Conservation (phyloP, 176 grass and related monocot genomes). For the Calamus simplicifolius region DNA sequence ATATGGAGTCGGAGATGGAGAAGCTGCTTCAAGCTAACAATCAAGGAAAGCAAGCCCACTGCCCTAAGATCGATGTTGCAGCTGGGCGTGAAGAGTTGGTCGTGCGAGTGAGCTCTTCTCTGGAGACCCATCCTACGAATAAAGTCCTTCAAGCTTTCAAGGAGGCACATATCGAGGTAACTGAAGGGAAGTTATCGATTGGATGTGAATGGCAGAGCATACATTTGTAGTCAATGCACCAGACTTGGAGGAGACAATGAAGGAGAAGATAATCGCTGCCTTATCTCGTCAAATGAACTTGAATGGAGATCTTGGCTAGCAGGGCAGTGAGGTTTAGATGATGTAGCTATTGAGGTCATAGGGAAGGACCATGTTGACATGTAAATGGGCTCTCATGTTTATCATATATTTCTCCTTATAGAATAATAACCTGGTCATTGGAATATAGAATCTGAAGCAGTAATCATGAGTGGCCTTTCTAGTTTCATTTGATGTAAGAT, state of each 20-base stretch:
- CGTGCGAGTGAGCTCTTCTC: constrained; percentile 66
- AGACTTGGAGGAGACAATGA: constrained; percentile 35
- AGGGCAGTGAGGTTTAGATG: too few species aligned
- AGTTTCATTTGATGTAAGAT: too few species aligned
- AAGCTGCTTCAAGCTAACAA: constrained; percentile 33
- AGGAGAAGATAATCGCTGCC: too few species aligned
- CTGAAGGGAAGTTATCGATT: constrained; percentile 56
- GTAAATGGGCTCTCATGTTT: too few species aligned
- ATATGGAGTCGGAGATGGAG: constrained; percentile 78
- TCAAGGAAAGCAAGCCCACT: constrained; percentile 21
- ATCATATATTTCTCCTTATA: too few species aligned
- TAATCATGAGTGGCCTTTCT: too few species aligned
- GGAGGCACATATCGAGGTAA: constrained; percentile 52
- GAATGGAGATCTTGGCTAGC: too few species aligned
- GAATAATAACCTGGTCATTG: too few species aligned
- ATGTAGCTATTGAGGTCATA: too few species aligned
- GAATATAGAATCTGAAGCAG: too few species aligned
- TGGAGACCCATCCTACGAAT: constrained; percentile 57
- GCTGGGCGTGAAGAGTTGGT: constrained; percentile 71
- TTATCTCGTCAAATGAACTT: too few species aligned
- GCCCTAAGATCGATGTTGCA: constrained; percentile 75
- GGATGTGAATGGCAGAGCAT: constrained; percentile 53
- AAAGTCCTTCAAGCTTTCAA: constrained; percentile 76
- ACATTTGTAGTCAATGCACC: constrained; percentile 75
- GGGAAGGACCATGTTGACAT: too few species aligned